Conservation (phyloP, 208 protist species). For the Novymonas esmeraldas region DNA sequence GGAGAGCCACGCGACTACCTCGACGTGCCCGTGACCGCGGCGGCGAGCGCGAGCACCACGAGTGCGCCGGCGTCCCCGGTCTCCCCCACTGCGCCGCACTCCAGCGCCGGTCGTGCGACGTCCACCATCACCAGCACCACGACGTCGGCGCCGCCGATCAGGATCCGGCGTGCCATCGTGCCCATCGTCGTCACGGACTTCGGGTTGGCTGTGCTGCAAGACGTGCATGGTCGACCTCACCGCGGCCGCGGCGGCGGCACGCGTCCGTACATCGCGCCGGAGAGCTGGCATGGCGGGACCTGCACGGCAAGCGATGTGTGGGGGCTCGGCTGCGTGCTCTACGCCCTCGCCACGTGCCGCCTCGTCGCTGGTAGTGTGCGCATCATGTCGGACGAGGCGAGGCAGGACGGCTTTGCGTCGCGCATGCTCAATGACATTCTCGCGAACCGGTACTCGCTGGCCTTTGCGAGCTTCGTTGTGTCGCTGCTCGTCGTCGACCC, state of each 20-base stretch:
- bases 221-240: conserved; percentile 22
- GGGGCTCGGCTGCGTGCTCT: conserved; percentile 87
- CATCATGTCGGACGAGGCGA: conserved; percentile 81
- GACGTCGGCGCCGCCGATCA: conserved; percentile 18
- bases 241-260: conserved; percentile 64
- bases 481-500: conserved; percentile 75
- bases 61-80: neutral
- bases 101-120: neutral
- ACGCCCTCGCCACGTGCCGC: conserved; percentile 76
- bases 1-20: conserved; percentile 35
- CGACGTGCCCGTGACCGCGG: conserved; percentile 1
- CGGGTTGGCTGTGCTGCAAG: conserved; percentile 68
- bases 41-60: neutral
- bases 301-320: conserved; percentile 83
- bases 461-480: conserved; percentile 79
- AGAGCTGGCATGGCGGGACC: conserved; percentile 65
- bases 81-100: neutral
- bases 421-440: conserved; percentile 78
- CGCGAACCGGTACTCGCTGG: conserved; percentile 54
- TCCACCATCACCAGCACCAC: neutral
- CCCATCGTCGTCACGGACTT: conserved; percentile 88
- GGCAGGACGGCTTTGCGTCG: conserved; percentile 58
- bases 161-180: conserved; percentile 51
- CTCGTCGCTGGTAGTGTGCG: conserved; percentile 57
- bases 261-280: conserved; percentile 84